phyloP scores from a whole-genome alignment of 805 yeast species.

The Ogataea pignaliae region DNA sequence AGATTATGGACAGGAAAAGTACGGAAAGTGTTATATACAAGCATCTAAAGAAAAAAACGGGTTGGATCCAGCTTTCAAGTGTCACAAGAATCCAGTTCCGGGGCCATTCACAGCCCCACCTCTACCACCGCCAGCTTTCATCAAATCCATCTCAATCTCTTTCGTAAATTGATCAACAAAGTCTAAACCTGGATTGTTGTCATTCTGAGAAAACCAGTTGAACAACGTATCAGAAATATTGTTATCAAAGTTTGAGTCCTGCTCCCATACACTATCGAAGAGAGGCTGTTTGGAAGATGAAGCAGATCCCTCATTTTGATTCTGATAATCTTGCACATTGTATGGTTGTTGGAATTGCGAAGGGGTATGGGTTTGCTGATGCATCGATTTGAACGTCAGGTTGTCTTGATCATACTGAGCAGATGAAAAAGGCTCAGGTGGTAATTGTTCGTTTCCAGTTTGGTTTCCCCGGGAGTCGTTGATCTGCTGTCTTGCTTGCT shows the following conservation, averaged over 20 bases:
- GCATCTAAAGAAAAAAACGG: background rate
- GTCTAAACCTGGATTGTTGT: conserved; percentile 49
- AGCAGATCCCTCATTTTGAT: conserved; percentile 7
- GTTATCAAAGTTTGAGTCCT: conserved; percentile 16
- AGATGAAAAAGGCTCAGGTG: too few relatives aligned
- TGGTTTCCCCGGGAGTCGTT: too few relatives aligned
- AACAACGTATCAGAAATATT: conserved; percentile 33
- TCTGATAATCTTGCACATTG: background rate
- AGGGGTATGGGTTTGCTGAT: background rate
- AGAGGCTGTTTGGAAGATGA: conserved; percentile 23
- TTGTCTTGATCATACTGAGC: too few relatives aligned
- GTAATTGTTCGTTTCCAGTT: background rate
- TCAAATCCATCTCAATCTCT: conserved; percentile 65
- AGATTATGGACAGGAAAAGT: too few relatives aligned
- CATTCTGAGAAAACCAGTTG: conserved; percentile 43
- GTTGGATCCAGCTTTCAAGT: background rate
- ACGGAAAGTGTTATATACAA: background rate
- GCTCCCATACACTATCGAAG: conserved; percentile 28
- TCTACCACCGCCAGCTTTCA: conserved; percentile 14
- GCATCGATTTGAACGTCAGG: too few relatives aligned
- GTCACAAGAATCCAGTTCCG: background rate
- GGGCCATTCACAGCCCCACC: background rate
- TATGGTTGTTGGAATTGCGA: conserved; percentile 1
- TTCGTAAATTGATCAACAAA: conserved; percentile 78
- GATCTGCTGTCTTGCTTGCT: conserved; percentile 4